Base-by-base conservation (phyloP, 306 rosid genomes). In the Trichosanthes cucumerina region DNA sequence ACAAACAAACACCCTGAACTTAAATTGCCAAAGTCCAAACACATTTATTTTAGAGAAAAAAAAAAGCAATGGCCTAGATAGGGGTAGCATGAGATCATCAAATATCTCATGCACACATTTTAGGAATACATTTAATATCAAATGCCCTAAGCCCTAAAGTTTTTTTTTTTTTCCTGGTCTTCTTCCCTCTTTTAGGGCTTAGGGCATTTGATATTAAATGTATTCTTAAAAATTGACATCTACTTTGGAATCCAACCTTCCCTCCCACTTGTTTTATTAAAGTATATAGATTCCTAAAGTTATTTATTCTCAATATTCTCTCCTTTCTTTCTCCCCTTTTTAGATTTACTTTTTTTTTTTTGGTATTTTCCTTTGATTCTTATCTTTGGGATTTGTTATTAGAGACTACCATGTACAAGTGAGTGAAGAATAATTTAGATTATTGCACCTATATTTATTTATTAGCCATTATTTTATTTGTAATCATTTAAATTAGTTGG, bases 71-170 rank as follows among this genome's bases (percentile, higher is more conserved):
- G 50, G 73, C 7, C 7, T 7, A 66, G 50, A 39, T 68, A 0
- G 74, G 18, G 74, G 50, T n/a, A 38, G 75, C 75, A 69, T 43
- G 76, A 69, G 76, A 69, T 69, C 54, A 69, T 41, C 34, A 69
- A 69, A 70, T 69, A 11, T 43, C n/a, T 43, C 36, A 68, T 39
- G 52, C 50, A 36, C 74, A 66, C 52, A 70, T 70, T 70, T 70
- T 70, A 11, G 50, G n/a, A n/a, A n/a, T n/a, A n/a, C n/a, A n/a
- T n/a, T n/a, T n/a, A n/a, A n/a, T 44, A 43, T 70, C n/a, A 70
- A 38, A 44, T 70, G 75, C 21, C 21, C 10, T 36, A n/a, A n/a
- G n/a, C n/a, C n/a, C n/a, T 65, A 34, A 33, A 2, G 33, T 28
- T 28, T 28, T 28, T 28, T 28, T 28, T 28, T 28, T 28, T 28